Evolutionary conservation across 1,284 basidiomycete genomes (phyloP), one percentile per base, ranked within the genome.

Genomic region (Ganoderma multipileum): DNA sequence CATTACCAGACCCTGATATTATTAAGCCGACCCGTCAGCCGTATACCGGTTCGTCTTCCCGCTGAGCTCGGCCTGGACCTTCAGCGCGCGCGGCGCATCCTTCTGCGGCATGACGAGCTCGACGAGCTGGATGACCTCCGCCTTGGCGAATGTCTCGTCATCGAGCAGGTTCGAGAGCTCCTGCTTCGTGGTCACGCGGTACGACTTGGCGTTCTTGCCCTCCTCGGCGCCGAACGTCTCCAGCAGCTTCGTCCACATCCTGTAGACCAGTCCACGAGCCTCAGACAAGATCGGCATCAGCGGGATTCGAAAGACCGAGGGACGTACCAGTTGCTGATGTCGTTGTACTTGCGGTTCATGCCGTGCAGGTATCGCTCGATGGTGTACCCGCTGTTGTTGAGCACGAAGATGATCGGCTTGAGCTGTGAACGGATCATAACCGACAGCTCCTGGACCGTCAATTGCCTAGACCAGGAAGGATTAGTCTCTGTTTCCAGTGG

Each of bases 301-400:
- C 16, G 1, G 20, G 38, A 8, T 7, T 16, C 42, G 1, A 23
- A 20, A 62, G 33, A 38, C 20, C 28, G 47, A 6, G 11, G 18
- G 18, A 70, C 79, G 63, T 30, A 77, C 91, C 92, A 93, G 76
- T 91, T 85, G 7, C 83, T 81, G 69, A 94, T 87, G 76, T 94
- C 89, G 73, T 93, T 94, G 76, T 94, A 94, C 79, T 89, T 87
- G 68, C 85, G 81, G 26, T 83, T 72, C 75, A 84, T 85, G 26
- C 91, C 94, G 77, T 95, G 91, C 71, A 95, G 87, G 76, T 87
- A 89, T 26, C 93, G 86, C 83, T 98, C 96, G 71, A 97, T 96
- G 55, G 91, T 91, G 79, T 96, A 96, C 0, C 96, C 96, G 64
- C 89, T 89, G 81, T 98, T 97, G 84, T 96, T 96, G 67, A 98